phyloP scores from a whole-genome alignment of 441 rosid species.

The Macaranga tanarius region DNA sequence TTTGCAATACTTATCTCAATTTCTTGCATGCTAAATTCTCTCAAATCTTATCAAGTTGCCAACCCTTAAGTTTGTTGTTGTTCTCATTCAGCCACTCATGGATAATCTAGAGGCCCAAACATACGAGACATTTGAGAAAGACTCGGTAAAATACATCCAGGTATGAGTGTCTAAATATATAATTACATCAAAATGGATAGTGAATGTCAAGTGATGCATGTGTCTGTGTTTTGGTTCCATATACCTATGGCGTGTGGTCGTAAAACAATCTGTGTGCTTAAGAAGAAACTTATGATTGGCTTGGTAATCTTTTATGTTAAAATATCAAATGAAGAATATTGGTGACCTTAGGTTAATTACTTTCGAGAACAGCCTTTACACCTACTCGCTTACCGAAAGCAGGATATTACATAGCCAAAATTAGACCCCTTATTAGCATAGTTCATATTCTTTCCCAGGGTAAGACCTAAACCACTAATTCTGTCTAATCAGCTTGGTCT shows the following conservation, averaged over 20 bases:
- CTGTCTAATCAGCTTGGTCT: no score
- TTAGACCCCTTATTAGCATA: no score
- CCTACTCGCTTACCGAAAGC: no score
- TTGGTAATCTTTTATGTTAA: neutral
- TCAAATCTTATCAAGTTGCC: neutral
- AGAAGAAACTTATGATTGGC: neutral
- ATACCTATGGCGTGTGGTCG: neutral
- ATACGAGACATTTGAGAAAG: conserved; percentile 98
- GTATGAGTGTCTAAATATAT: conserved; percentile 35
- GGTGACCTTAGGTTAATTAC: neutral
- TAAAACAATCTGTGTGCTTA: neutral
- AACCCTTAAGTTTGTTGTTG: conserved; percentile 11
- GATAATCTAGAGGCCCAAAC: conserved; percentile 99
- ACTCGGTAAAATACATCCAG: conserved; percentile 81
- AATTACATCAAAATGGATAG: neutral
- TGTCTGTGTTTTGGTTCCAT: no score
- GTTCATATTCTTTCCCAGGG: no score
- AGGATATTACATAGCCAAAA: no score
- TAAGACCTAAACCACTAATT: no score
- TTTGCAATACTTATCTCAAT: conserved; percentile 1
- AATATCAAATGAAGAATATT: neutral
- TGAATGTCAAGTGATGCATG: neutral
- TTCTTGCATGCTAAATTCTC: neutral
- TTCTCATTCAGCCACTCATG: conserved; percentile 84
- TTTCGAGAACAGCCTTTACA: no score